Percentiles rank a stretch among this genome's conserved stretches.
Evolutionary conservation across 805 yeast species (phyloP).

Genomic region (Candida alai): DNA sequence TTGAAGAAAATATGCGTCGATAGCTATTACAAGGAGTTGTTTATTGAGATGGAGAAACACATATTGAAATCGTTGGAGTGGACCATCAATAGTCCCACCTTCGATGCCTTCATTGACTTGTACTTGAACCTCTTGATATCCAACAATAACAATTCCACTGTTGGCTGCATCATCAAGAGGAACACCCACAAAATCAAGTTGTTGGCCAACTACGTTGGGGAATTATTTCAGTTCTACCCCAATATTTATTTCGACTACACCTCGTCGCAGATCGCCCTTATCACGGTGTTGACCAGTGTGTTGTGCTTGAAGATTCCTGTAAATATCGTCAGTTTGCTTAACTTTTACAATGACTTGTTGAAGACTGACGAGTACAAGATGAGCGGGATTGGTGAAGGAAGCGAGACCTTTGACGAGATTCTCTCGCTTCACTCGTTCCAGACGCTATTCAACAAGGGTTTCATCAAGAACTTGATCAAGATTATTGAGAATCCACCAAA

Average conservation of each 20-base stretch:
- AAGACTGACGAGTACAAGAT: slow-evolving; percentile 16
- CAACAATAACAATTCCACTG: slow-evolving; percentile 20
- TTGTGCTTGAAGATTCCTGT: slow-evolving; percentile 34
- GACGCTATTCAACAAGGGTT: slow-evolving; percentile 15
- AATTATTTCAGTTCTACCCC: slow-evolving; percentile 60
- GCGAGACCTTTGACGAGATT: slow-evolving; percentile 15
- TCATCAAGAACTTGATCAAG: slow-evolving; percentile 21
- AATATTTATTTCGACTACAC: slow-evolving; percentile 53
- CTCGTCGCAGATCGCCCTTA: slow-evolving; percentile 49
- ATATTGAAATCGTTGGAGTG: slow-evolving; percentile 61
- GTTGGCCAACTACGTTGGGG: slow-evolving; percentile 61
- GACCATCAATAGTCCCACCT: slow-evolving; percentile 59
- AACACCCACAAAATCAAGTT: slow-evolving; percentile 45
- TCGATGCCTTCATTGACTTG: slow-evolving; percentile 61
- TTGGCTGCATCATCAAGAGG: slow-evolving; percentile 25
- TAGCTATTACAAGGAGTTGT: slow-evolving; percentile 51
- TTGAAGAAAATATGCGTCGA: slow-evolving; percentile 55
- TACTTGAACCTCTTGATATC: slow-evolving; percentile 43
- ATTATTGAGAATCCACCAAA: slow-evolving; percentile 45
- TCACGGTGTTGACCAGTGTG: slow-evolving; percentile 28
- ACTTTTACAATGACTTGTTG: slow-evolving; percentile 17
- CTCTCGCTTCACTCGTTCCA: slow-evolving; percentile 15
- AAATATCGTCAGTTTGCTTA: slow-evolving; percentile 17
- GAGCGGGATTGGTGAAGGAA: slow-evolving; percentile 24
- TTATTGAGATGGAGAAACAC: slow-evolving; percentile 67